Base-by-base conservation (phyloP, 331 rosid species). In the Malus hybrid region DNA sequence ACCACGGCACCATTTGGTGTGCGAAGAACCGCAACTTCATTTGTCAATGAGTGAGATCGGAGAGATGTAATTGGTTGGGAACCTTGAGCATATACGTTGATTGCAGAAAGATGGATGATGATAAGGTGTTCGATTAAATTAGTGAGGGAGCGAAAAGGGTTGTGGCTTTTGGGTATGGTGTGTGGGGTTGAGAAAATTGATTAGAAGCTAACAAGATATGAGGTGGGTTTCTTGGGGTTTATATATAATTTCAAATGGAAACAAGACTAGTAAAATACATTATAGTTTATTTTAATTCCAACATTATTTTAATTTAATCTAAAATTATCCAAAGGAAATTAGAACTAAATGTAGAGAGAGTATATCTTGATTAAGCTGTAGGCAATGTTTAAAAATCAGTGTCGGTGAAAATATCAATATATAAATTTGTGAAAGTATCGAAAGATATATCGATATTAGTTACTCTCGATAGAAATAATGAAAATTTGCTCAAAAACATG, bases 1-100 rank as follows among this genome's bases (percentile, higher is more conserved):
- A 83, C 81, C 80, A 67, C 4, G 86, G 81, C 22, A 79, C 63
- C 81, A 67, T 75, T 18, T 79, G 80, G 16, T 72, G 84, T 42
- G 67, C 76, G 34, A 79, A 19, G 7, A 71, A 50, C 68, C 78
- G 80, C 46, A 67, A 63, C 10, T 53, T 32, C 72, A 75, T 75
- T 20, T 65, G 68, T 16, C 22, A n/a, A 67, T 7, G 36, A 46
- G 20, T 20, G 24, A 62, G n/a, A 28, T 24, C 32, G 16, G 66
- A 14, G 10, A 62, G 66, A 30, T 26, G 30, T 6, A 64, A 64
- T 32, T 32, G 6, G 8, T 9, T 30, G 46, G n/a, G 24, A 3
- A 32, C 68, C 18, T 32, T 30, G n/a, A 22, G 33, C 72, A 6
- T 13, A 68, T 13, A 42, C 6, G 55, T 39, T 42, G 28, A 2